These are phyloP conservation scores for Podaxis carcinomalis DNA, from an alignment of 768 basidiomycete genomes.

Conservation along the genomic window DNA sequence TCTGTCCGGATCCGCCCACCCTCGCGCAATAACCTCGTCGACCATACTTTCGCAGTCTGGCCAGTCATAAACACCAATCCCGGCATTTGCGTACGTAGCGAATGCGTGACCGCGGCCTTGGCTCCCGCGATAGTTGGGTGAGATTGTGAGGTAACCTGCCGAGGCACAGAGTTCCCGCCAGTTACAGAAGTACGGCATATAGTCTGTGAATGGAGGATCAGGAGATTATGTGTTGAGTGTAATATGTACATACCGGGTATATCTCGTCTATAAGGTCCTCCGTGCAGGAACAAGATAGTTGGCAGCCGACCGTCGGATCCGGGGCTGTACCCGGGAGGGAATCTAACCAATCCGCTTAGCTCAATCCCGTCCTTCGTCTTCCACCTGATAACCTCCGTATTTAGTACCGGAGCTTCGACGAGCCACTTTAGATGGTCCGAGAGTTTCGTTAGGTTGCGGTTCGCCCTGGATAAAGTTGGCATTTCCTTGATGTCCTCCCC, in stretches of 20 bases:
- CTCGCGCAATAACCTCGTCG: conserved; percentile 27
- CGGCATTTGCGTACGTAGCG: conserved; percentile 24
- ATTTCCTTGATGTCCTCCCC: conserved; percentile 9
- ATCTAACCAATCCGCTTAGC: conserved; percentile 28
- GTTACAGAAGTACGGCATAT: conserved; percentile 35
- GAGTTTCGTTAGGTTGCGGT: conserved; percentile 16
- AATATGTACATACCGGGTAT: conserved; percentile 18
- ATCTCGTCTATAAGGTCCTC: conserved; percentile 18
- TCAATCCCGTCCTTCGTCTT: conserved; percentile 23
- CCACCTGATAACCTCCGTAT: conserved; percentile 26
- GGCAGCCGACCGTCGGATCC: background rate
- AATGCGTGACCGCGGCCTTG: conserved; percentile 31
- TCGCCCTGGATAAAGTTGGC: background rate
- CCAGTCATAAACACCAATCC: conserved; percentile 29
- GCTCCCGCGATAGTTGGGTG: conserved; percentile 34
- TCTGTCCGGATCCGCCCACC: conserved; percentile 26
- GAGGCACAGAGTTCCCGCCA: conserved; percentile 32
- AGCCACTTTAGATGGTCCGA: conserved; percentile 32
- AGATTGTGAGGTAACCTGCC: conserved; percentile 31
- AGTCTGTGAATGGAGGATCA: conserved; percentile 19
- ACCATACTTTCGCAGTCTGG: conserved; percentile 34
- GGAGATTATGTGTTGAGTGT: background rate
- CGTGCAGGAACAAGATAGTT: conserved; percentile 8
- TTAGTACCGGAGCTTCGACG: conserved; percentile 20
- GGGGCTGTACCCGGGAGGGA: conserved; percentile 22